A percentile compares a stretch with the other conserved stretches of the same genome.
phyloP scores from a whole-genome alignment of 371 early-diverging fungal species.

The Mucor piriformis region DNA sequence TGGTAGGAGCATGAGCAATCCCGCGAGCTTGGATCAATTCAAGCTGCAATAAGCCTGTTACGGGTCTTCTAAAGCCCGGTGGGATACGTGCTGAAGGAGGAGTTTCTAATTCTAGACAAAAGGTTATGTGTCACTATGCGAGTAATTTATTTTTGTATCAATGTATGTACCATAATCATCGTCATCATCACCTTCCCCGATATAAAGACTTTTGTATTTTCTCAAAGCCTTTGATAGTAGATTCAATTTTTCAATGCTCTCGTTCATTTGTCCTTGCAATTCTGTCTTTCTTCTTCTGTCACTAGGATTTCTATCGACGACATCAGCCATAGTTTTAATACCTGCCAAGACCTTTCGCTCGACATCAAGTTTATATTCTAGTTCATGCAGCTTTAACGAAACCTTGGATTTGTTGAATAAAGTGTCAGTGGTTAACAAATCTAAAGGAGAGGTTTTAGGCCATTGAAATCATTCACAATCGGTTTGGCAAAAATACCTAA shows the following conservation, averaged over 20 bases:
- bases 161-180: conserved; percentile 56
- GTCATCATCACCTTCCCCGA: conserved; percentile 73
- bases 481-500: conserved; percentile 45
- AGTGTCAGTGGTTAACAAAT: conserved; percentile 74
- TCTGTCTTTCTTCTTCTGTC: conserved; percentile 66
- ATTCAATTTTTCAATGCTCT: conserved; percentile 82
- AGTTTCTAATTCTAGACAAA: conserved; percentile 47
- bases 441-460: conserved; percentile 27
- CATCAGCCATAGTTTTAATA: conserved; percentile 61
- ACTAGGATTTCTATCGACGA: conserved; percentile 44
- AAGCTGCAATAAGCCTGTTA: conserved; percentile 75
- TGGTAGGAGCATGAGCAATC: conserved; percentile 69
- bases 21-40: conserved; percentile 69
- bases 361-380: conserved; percentile 87
- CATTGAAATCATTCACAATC: neutral
- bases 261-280: conserved; percentile 69
- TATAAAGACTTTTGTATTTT: conserved; percentile 82
- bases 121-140: neutral
- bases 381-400: conserved; percentile 82
- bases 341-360: conserved; percentile 90
- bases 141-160: neutral
- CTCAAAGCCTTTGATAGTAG: conserved; percentile 80
- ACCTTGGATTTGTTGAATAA: conserved; percentile 85
- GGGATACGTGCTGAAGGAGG: conserved; percentile 58
- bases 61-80: conserved; percentile 74